A percentile compares a stretch with the other conserved stretches of the same genome.
Conservation (phyloP, 306 rosid genomes). For the Vigna mungo region DNA sequence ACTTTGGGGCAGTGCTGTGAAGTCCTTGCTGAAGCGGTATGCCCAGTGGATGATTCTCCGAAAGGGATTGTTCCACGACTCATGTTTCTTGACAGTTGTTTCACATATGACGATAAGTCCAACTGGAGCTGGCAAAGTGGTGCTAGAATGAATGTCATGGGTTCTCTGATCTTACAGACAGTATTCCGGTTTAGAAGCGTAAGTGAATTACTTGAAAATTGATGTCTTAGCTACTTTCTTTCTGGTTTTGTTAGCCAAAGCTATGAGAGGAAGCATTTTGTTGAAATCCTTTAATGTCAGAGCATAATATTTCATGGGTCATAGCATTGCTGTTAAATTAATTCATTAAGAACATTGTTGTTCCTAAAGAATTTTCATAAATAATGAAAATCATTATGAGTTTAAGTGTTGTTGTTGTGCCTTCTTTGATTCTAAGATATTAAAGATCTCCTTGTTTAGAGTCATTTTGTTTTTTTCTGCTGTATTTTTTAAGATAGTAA, state of each 20-base stretch:
- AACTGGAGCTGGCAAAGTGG: constrained; percentile 79
- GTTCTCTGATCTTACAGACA: constrained; percentile 88
- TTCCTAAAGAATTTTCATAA: constrained; percentile 3
- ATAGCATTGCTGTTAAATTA: constrained; percentile 10
- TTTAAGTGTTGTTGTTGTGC: not conserved
- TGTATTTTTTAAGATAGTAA: not conserved
- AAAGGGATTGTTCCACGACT: constrained; percentile 80
- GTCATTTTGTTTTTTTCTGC: constrained; percentile 8
- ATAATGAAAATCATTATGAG: constrained; percentile 26
- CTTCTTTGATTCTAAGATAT: constrained; percentile 4
- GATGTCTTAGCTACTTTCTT: constrained; percentile 13
- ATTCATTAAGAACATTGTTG: constrained; percentile 2
- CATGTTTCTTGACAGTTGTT: constrained; percentile 80
- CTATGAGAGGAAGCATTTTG: not conserved
- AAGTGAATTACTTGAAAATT: constrained; percentile 43
- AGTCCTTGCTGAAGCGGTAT: constrained; percentile 73
- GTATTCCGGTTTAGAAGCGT: constrained; percentile 58
- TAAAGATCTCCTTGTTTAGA: constrained; percentile 27
- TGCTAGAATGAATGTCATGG: constrained; percentile 69
- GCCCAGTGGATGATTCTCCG: constrained; percentile 63
- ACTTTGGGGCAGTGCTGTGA: constrained; percentile 73
- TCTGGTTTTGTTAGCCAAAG: constrained; percentile 3
- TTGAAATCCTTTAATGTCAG: constrained; percentile 5
- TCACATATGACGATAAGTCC: constrained; percentile 67
- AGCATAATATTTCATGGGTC: constrained; percentile 9